These are phyloP conservation scores for Tylopilus sp. DNA, from an alignment of 768 basidiomycete species.

Conservation along the genomic window DNA sequence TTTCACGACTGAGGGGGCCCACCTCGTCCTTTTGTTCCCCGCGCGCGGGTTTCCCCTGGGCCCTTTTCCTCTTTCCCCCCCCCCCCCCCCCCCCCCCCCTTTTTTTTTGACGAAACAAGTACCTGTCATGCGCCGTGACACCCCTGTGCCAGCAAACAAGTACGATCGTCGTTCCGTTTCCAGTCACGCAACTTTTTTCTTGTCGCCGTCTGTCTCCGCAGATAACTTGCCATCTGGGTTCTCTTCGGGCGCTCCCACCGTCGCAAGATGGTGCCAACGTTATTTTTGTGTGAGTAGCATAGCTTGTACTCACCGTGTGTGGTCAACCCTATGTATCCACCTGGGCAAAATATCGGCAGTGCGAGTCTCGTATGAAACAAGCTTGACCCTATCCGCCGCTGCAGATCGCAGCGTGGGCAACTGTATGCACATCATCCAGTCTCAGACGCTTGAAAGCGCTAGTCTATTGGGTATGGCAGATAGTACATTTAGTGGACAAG, in stretches of 20 bases:
- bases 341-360: not conserved
- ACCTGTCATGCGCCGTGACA: conserved; percentile 11
- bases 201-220: conserved; percentile 3
- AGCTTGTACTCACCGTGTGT: conserved; percentile 2
- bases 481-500: conserved; percentile 20
- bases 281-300: conserved; percentile 6
- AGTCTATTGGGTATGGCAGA: conserved; percentile 28
- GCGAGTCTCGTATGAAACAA: too few species aligned
- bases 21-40: too few species aligned
- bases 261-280: not conserved
- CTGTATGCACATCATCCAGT: not conserved
- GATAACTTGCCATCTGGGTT: not conserved
- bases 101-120: conserved; percentile 17
- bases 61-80: too few species aligned
- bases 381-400: not conserved
- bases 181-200: conserved; percentile 2
- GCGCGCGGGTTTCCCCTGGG: too few species aligned
- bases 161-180: conserved; percentile 1
- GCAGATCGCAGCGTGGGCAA: not conserved
- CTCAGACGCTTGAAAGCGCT: not conserved
- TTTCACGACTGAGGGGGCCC: too few species aligned
- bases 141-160: conserved; percentile 6
- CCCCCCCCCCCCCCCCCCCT: not conserved
- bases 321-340: conserved; percentile 1
- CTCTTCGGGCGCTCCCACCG: conserved; percentile 10